Conservation (phyloP, 495 filamentous ascomycete species). For the Evernia prunastri region DNA sequence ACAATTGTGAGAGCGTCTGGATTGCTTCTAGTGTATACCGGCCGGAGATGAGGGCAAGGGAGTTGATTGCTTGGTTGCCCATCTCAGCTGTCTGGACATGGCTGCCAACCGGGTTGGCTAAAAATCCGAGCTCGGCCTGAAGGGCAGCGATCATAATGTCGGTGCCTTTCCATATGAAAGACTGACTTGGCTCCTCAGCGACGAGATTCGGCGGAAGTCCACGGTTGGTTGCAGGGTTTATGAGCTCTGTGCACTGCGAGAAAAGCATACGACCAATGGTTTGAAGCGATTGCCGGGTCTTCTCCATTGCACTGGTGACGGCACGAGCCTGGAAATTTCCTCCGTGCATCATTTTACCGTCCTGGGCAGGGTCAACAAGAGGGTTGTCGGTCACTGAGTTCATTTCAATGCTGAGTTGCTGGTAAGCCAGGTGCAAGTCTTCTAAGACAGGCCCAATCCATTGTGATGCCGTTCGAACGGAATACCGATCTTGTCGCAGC, state of each 20-base stretch:
- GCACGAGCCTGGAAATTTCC: constrained; percentile 58
- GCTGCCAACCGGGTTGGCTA: constrained; percentile 50
- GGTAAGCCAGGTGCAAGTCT: constrained; percentile 46
- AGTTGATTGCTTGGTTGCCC: constrained; percentile 55
- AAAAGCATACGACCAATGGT: constrained; percentile 54
- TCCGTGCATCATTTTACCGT: constrained; percentile 47
- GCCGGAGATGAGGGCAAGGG: constrained; percentile 50
- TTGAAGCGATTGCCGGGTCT: constrained; percentile 46
- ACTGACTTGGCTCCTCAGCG: constrained; percentile 49
- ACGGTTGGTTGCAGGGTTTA: constrained; percentile 49
- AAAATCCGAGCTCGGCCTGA: constrained; percentile 49
- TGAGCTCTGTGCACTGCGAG: constrained; percentile 50
- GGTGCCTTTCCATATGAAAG: constrained; percentile 53
- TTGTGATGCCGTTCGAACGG: constrained; percentile 52
- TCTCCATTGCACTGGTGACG: constrained; percentile 58
- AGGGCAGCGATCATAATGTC: constrained; percentile 60
- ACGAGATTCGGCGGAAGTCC: constrained; percentile 54
- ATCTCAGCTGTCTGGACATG: constrained; percentile 56
- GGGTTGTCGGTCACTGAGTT: constrained; percentile 63
- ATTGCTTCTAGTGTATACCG: constrained; percentile 42
- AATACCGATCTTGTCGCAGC: constrained; percentile 56
- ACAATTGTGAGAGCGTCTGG: background rate
- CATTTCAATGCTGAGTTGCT: constrained; percentile 50
- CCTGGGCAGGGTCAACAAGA: constrained; percentile 39
- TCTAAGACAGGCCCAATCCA: constrained; percentile 61